Percentiles rank a stretch among this genome's conserved stretches.
Conservation (phyloP, 495 filamentous ascomycete species). For the Daldinia grandis region DNA sequence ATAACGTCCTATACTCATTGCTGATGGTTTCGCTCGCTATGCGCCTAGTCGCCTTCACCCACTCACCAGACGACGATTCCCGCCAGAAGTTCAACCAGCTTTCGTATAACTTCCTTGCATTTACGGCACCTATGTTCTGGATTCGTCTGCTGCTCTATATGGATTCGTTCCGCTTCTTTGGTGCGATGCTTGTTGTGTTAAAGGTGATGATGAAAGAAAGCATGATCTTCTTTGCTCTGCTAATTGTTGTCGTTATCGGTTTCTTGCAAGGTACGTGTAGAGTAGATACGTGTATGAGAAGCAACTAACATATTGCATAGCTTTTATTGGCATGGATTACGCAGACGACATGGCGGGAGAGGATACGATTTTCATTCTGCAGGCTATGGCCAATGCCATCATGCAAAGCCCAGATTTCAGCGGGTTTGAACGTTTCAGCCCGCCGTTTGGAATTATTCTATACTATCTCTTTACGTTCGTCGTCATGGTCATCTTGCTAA, state of each 20-base stretch:
- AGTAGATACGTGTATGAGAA: no score
- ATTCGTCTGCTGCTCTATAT: constrained; percentile 90
- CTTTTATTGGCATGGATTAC: constrained; percentile 92
- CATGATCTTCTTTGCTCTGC: constrained; percentile 95
- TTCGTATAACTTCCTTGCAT: constrained; percentile 91
- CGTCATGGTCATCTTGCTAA: constrained; percentile 92
- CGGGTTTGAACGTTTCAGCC: constrained; percentile 78
- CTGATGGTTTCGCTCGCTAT: constrained; percentile 78
- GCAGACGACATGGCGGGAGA: constrained; percentile 70
- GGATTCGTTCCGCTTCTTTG: constrained; percentile 94
- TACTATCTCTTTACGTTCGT: constrained; percentile 98
- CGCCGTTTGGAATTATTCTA: constrained; percentile 85
- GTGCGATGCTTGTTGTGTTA: constrained; percentile 94
- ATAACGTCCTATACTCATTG: constrained; percentile 78
- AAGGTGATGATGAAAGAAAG: constrained; percentile 99
- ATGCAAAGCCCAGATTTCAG: constrained; percentile 91
- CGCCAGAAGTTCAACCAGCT: constrained; percentile 77
- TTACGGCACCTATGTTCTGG: constrained; percentile 97
- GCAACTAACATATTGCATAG: constrained; percentile 38
- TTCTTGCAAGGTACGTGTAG: constrained; percentile 71
- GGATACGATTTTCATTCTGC: constrained; percentile 75
- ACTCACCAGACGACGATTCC: constrained; percentile 60
- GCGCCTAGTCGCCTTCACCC: constrained; percentile 77
- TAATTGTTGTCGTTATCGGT: constrained; percentile 83
- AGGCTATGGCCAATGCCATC: constrained; percentile 88